Percentiles rank a stretch among this genome's conserved stretches.
phyloP scores from a whole-genome alignment of 139 green algal genomes.

The Coelastrella sp. region DNA sequence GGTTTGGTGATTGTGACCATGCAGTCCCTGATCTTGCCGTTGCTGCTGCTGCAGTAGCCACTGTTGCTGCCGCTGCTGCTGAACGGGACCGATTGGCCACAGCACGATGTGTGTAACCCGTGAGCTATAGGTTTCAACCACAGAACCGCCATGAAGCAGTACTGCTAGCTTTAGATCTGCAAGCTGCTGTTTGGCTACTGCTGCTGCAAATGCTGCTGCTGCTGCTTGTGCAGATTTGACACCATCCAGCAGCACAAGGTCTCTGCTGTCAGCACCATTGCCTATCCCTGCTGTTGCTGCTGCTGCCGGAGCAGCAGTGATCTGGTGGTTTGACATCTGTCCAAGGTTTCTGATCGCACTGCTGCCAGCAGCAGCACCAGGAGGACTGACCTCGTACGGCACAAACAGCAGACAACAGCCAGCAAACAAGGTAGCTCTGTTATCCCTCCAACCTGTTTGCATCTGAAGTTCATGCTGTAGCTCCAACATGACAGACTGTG shows the following conservation, averaged over 20 bases:
- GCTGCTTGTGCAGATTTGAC: neutral
- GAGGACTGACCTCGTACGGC: neutral
- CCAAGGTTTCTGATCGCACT: too few species aligned
- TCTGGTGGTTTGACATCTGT: too few species aligned
- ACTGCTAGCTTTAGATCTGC: constrained; percentile 19
- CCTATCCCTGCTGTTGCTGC: too few species aligned
- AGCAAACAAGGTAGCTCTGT: constrained; percentile 22
- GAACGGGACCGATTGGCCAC: neutral
- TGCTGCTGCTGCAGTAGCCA: neutral
- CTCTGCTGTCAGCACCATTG: neutral
- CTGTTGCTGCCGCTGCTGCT: constrained; percentile 18
- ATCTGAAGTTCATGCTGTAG: constrained; percentile 11
- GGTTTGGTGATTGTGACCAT: too few species aligned
- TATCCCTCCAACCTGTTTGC: constrained; percentile 24
- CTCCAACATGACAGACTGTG: constrained; percentile 3
- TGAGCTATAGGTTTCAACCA: constrained; percentile 12
- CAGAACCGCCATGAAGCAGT: constrained; percentile 31
- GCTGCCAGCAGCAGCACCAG: too few species aligned
- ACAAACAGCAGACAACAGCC: constrained; percentile 41
- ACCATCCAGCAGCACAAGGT: neutral
- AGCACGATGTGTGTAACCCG: constrained; percentile 33
- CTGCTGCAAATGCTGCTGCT: constrained; percentile 34
- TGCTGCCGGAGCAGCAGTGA: too few species aligned
- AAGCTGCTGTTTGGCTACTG: constrained; percentile 32
- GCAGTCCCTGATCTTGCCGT: neutral